Evolutionary conservation across 306 rosid genomes (phyloP), one percentile per base, ranked within the genome.

Genomic region (Quercus ilex): DNA sequence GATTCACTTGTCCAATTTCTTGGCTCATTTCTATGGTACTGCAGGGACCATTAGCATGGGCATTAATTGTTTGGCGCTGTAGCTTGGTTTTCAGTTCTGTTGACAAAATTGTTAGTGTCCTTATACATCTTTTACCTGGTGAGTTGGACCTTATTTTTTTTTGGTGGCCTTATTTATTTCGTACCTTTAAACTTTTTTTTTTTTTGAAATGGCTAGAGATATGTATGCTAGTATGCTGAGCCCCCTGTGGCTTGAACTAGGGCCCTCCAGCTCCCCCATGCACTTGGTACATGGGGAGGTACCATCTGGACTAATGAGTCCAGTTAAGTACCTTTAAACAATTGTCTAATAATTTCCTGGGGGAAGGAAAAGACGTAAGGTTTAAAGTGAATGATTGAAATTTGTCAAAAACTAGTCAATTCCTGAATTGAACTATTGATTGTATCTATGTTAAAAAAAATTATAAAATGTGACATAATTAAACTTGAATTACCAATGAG

Each of bases 11-110:
- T 71, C 33, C 59, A 78, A 43, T 78, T 65, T 51, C 46, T 49
- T 79, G 58, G 82, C 89, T 78, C 74, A 69, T 80, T 72, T 60
- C 58, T 77, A 67, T 81, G 71, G 38, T 59, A n/a, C 70, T 86
- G 80, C 83, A 95, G 98, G 99, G 99, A 74, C 99, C 99, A 38
- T 84, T 95, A 83, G 98, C 99, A 12, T 91, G 97, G 98, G 99
- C 98, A 64, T 81, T 95, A 89, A 95, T 95, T 72, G 91, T 95
- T 77, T 92, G 98, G 99, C 97, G 98, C 57, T 95, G 99, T 89
- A 92, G 99, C 86, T 87, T 95, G 93, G 98, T 95, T 85, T 92
- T 92, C 85, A 92, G 96, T 76, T 95, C 99, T 49, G 52, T 86
- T 21, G 99, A 92, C 83, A 94, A 94, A 88, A 63, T 87, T 56